Evolutionary conservation across 345 rosid genomes (phyloP), one percentile per base, ranked within the genome.

Genomic region (Pugionium dolabratum): DNA sequence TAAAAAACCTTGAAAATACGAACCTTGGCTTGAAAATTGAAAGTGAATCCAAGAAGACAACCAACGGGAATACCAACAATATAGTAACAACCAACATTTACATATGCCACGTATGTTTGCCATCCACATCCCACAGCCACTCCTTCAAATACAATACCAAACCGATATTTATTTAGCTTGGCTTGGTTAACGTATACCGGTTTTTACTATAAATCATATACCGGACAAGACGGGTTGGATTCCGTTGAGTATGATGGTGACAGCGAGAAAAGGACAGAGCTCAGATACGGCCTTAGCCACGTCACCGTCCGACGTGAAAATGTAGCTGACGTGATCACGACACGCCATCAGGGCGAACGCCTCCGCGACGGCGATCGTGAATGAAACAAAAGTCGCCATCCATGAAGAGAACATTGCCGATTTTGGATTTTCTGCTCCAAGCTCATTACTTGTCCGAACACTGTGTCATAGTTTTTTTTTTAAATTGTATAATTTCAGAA

Each of bases 41-140:
- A 75, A 50, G 57, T 78, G 62, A 86, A 84, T 7, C 93, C 93
- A 28, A 84, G 82, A 69, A 86, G 1, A 62, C 76, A 81, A 1
- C 80, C 93, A 74, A 57, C 1, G 0, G 89, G 93, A 57, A 86
- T 59, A 28, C 93, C 89, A 39, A 83, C 63, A 5, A 79, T 5
- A 64, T 86, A 84, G 59, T 84, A 86, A 27, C 89, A 84, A 26
- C 81, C 84, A 1, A 86, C 71, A 7, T 86, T 86, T 2, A 84
- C 86, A 54, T 78, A 79, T 1, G 92, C 92, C 51, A 86, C 87
- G 42, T 79, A 81, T 10, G 86, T 71, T 70, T 84, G 93, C 87
- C 93, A 86, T 71, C 89, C 93, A 43, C 93, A 81, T 26, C 92
- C 92, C 51, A 86, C 86, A 5, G 92, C 89, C 78, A 84, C 92